Base-by-base conservation (phyloP, 2,329 filamentous ascomycete genomes). In the Stemphylium vesicarium region DNA sequence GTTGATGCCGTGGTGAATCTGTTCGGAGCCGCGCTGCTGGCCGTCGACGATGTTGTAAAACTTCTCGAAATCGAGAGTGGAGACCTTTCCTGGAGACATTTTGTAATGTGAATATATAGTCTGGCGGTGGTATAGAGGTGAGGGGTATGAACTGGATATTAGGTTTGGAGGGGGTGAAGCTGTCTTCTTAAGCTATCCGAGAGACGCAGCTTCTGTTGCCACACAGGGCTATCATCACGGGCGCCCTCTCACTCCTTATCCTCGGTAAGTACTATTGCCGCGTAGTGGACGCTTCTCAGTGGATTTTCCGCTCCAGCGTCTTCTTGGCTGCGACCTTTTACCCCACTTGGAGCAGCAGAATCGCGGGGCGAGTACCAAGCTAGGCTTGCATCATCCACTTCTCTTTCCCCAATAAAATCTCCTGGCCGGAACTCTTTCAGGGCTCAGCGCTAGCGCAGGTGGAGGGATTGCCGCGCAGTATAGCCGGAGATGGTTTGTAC, bases 1-100 rank as follows among this genome's bases (percentile, higher is more conserved):
- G 68, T 85, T 84, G 63, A 84, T 72, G 38, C 78, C 76, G 62
- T 79, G 77, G 50, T 81, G 78, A 49, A 77, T 66, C 44, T 72
- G 60, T 22, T 73, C 61, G 1, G 80, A 81, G 15, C 75, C 68
- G 15, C 75, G 74, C 55, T 80, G 69, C 69, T 82, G 71, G 53
- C 81, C 82, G 58, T 83, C 77, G 59, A 85, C 79, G 50, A 82
- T 75, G 72, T 84, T 85, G 55, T 77, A 75, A 66, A 82, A 84
- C 39, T 75, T 80, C 57, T 77, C 69, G 53, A 76, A 77, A 31
- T 77, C 66, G 55, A 75, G 56, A 39, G 60, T 69, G 44, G 72
- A 71, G 15, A 77, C 71, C 59, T 79, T 79, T 56, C 74, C 75
- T 31, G 78, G 77, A 73, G 78, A 79, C 79, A 80, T 81, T 61